A percentile compares a stretch with the other conserved stretches of the same genome.
Conservation (phyloP, 805 yeast genomes). For the Starmera caribaea region DNA sequence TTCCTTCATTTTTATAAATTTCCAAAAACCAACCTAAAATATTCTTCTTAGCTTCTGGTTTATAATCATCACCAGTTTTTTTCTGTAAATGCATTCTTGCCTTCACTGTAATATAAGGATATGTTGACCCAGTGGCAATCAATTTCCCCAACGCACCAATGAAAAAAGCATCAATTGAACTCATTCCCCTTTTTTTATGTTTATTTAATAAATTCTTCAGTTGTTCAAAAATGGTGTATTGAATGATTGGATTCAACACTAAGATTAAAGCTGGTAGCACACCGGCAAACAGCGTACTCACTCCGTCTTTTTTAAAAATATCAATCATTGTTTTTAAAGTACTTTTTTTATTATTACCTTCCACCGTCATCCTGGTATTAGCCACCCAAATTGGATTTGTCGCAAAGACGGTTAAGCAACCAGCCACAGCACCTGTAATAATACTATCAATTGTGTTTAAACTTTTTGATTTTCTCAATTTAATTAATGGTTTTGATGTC, state of each 20-base stretch:
- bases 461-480: slow-evolving; percentile 13
- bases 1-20: slow-evolving; percentile 62
- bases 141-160: slow-evolving; percentile 87
- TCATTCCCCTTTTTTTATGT: slow-evolving; percentile 36
- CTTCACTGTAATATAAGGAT: slow-evolving; percentile 86
- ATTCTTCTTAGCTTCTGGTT: slow-evolving; percentile 11
- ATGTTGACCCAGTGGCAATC: slow-evolving; percentile 80
- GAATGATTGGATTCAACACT: slow-evolving; percentile 83
- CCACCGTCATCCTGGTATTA: slow-evolving; percentile 79
- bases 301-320: slow-evolving; percentile 64
- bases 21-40: slow-evolving; percentile 44
- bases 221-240: slow-evolving; percentile 88
- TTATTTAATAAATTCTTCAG: slow-evolving; percentile 56
- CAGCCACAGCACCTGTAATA: slow-evolving; percentile 76
- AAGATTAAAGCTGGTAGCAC: slow-evolving; percentile 79
- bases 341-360: slow-evolving; percentile 20
- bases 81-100: slow-evolving; percentile 75
- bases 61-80: slow-evolving; percentile 19
- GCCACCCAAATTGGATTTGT: slow-evolving; percentile 95
- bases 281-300: slow-evolving; percentile 69
- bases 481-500: slow-evolving; percentile 38
- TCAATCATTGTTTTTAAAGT: slow-evolving; percentile 51
- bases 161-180: slow-evolving; percentile 70
- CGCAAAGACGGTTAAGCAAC: slow-evolving; percentile 69
- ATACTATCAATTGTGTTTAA: slow-evolving; percentile 60